Evolutionary conservation across 169 alveolate genomes (phyloP).

Genomic region (Cyclospora cayetanensis): DNA sequence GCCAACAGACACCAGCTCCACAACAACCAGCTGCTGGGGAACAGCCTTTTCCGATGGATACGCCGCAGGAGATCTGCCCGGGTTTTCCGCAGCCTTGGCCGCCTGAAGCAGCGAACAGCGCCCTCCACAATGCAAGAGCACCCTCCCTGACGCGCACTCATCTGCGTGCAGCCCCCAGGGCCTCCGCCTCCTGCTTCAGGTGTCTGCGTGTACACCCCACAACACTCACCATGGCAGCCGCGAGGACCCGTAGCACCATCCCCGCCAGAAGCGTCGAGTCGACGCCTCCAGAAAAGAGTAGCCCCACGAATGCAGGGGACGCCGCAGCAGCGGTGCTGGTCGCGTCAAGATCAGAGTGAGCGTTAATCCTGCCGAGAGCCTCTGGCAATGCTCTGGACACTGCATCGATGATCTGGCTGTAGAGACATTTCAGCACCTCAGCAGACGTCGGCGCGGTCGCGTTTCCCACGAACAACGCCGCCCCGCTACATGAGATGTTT

Average conservation of each 20-base stretch:
- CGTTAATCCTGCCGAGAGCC: not conserved
- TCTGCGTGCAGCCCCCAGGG: not conserved
- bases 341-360: not conserved
- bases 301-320: slow-evolving; percentile 19
- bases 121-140: too few species aligned
- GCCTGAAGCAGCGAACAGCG: too few species aligned
- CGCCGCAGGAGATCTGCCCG: too few species aligned
- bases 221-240: slow-evolving; percentile 36
- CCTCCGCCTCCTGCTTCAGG: slow-evolving; percentile 18
- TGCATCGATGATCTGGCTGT: slow-evolving; percentile 2
- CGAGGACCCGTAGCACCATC: slow-evolving; percentile 49
- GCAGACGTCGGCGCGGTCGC: not conserved
- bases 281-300: slow-evolving; percentile 72
- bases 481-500: not conserved
- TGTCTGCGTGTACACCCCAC: not conserved
- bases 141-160: too few species aligned
- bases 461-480: not conserved
- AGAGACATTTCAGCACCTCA: not conserved
- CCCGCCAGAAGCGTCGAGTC: slow-evolving; percentile 72
- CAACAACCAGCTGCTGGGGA: slow-evolving; percentile 31
- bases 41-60: not conserved
- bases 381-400: slow-evolving; percentile 37
- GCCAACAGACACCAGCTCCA: slow-evolving; percentile 58
- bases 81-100: too few species aligned
- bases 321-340: not conserved